Conservation (phyloP, 2,329 filamentous ascomycete genomes). For the Botrytis fabae region DNA sequence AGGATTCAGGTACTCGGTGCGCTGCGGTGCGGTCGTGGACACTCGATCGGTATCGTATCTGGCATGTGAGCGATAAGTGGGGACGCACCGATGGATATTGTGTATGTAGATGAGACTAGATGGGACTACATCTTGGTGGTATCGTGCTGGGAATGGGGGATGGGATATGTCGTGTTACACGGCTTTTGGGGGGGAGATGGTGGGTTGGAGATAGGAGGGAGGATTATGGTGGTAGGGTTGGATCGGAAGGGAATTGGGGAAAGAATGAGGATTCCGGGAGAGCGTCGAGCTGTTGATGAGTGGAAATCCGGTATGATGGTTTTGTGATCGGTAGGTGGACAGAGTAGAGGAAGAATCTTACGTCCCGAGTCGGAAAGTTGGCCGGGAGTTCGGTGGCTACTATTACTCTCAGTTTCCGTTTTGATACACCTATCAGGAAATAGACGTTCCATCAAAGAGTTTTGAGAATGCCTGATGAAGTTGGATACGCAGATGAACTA, state of each 20-base stretch:
- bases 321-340: not conserved
- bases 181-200: not conserved
- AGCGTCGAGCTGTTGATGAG: not conserved
- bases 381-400: not conserved
- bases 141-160: not conserved
- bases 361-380: not conserved
- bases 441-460: not conserved
- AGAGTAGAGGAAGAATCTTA: fast-evolving
- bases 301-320: not conserved
- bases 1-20: not conserved
- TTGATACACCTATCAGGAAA: not conserved
- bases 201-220: not conserved
- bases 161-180: not conserved
- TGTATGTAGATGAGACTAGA: not conserved
- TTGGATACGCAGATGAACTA: not conserved
- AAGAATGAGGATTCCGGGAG: not conserved
- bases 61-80: not conserved
- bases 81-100: not conserved
- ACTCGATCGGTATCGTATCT: not conserved
- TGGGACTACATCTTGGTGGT: not conserved
- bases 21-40: not conserved
- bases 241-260: not conserved
- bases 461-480: not conserved
- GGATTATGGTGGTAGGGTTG: not conserved
- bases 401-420: too few relatives aligned